Percentiles rank a stretch among this genome's conserved stretches.
These are phyloP conservation scores for Chaetomiaceae sp. DNA, from an alignment of 2,329 filamentous ascomycete genomes.

Conservation along the genomic window DNA sequence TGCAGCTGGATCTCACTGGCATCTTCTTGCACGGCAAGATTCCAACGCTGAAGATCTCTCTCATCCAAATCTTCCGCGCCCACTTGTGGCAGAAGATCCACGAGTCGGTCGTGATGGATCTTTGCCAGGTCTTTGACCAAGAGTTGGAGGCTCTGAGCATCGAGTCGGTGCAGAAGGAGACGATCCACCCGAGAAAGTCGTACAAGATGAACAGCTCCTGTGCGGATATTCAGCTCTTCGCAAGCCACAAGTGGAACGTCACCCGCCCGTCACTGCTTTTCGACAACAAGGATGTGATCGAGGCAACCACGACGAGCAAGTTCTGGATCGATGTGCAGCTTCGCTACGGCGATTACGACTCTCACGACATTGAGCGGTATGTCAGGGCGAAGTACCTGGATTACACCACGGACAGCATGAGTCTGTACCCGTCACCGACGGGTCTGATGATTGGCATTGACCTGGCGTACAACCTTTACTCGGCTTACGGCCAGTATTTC, in stretches of 20 bases:
- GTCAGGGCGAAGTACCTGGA: constrained; percentile 97
- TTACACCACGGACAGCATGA: constrained; percentile 98
- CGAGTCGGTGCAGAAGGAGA: constrained; percentile 97
- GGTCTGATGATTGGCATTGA: constrained; percentile 98
- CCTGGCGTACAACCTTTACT: constrained; percentile 96
- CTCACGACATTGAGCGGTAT: constrained; percentile 97
- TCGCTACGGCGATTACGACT: constrained; percentile 96
- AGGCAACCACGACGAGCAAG: constrained; percentile 92
- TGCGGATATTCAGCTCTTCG: constrained; percentile 93
- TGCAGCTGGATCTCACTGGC: constrained; percentile 93
- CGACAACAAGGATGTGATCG: constrained; percentile 94
- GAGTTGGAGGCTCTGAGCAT: constrained; percentile 94
- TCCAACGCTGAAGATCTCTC: constrained; percentile 91
- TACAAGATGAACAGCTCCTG: constrained; percentile 99
- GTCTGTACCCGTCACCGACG: constrained; percentile 94
- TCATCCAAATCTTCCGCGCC: constrained; percentile 98
- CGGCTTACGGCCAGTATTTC: constrained; percentile 98
- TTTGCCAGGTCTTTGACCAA: constrained; percentile 97
- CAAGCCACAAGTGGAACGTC: constrained; percentile 98
- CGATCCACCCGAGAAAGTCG: constrained; percentile 96
- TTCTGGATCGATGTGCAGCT: constrained; percentile 99
- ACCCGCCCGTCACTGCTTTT: constrained; percentile 88
- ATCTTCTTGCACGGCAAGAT: constrained; percentile 99
- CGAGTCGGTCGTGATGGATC: constrained; percentile 96
- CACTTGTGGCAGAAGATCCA: constrained; percentile 99